A percentile compares a stretch with the other conserved stretches of the same genome.
phyloP scores from a whole-genome alignment of 2,329 filamentous ascomycete species.

The Phialophora expanda region DNA sequence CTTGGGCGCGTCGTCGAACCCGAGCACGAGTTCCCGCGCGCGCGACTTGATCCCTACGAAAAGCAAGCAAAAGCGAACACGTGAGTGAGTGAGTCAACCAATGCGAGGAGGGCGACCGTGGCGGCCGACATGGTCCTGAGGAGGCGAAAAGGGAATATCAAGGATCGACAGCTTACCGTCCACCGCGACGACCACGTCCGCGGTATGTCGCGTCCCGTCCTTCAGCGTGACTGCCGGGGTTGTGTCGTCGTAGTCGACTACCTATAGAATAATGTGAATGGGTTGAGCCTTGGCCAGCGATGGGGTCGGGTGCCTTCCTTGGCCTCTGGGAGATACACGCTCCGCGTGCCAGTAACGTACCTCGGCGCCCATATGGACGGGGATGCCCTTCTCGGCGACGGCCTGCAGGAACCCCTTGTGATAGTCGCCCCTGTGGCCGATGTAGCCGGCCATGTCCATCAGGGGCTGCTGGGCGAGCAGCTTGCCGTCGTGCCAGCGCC shows the following conservation, averaged over 20 bases:
- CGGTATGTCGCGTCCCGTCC: constrained; percentile 40
- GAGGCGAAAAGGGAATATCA: too few species aligned
- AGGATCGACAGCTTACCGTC: constrained; percentile 49
- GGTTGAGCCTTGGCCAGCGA: too few species aligned
- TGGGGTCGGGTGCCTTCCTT: too few species aligned
- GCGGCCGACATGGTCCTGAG: too few species aligned
- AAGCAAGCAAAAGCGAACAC: too few species aligned
- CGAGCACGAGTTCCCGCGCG: constrained; percentile 56
- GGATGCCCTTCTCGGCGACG: constrained; percentile 43
- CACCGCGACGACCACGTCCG: constrained; percentile 57
- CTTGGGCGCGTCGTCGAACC: constrained; percentile 46
- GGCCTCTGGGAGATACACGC: not conserved
- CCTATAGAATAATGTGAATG: constrained; percentile 5
- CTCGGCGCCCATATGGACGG: constrained; percentile 45
- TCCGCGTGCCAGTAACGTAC: constrained; percentile 39
- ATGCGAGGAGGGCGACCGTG: too few species aligned
- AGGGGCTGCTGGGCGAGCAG: constrained; percentile 44
- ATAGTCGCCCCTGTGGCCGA: constrained; percentile 66
- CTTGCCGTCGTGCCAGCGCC: constrained; percentile 45
- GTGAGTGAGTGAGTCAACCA: too few species aligned
- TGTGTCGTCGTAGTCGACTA: constrained; percentile 32
- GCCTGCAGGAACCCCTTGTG: constrained; percentile 65
- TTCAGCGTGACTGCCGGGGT: constrained; percentile 29
- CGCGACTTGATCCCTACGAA: constrained; percentile 61
- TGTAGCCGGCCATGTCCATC: constrained; percentile 56